Base-by-base conservation (phyloP, 305 asterid genomes). In the Fraxinus paxiana region DNA sequence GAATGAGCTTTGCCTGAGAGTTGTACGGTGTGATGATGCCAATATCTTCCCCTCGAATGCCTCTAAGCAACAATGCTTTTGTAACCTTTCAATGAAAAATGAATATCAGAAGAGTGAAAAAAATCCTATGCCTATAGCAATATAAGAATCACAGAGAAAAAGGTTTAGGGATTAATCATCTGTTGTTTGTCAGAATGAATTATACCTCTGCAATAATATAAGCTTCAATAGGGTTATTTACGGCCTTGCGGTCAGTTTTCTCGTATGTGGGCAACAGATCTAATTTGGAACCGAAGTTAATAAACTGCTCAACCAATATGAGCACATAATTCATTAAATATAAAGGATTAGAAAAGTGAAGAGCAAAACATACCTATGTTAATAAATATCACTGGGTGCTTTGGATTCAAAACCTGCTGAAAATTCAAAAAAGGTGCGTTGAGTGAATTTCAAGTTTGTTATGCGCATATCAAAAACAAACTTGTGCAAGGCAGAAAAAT, bases 1-100 rank as follows among this genome's bases (percentile, higher is more conserved):
- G 90, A 78, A 94, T 90, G 80, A 92, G 92, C 86, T 91, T 90
- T 78, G 91, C 92, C 90, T 94, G 99, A 82, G 96, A 84, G 87
- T 96, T 96, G 85, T 94, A 96, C 35, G 98, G 98, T 73, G 99
- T 94, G 85, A 96, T 96, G 83, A 96, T 87, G 81, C 98, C 99
- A 82, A 96, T 92, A 38, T 88, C 91, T 80, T 89, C 90, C 82
- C 86, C 92, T 86, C 88, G 88, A 82, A 94, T 89, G 80, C 98
- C 97, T 85, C 93, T 82, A n/a, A 79, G 84, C 76, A 92, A 73
- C 84, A 96, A 85, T 72, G 86, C 84, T 79, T 88, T 84, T 77
- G 88, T 78, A 34, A 91, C 89, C 97, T 95, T 78, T 81, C 79
- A n/a, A 73, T 72, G 72, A 17, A 51, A 76, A 69, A 76, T 56